Base-by-base conservation (phyloP, 768 basidiomycete species). In the Boletus eberwhitei region DNA sequence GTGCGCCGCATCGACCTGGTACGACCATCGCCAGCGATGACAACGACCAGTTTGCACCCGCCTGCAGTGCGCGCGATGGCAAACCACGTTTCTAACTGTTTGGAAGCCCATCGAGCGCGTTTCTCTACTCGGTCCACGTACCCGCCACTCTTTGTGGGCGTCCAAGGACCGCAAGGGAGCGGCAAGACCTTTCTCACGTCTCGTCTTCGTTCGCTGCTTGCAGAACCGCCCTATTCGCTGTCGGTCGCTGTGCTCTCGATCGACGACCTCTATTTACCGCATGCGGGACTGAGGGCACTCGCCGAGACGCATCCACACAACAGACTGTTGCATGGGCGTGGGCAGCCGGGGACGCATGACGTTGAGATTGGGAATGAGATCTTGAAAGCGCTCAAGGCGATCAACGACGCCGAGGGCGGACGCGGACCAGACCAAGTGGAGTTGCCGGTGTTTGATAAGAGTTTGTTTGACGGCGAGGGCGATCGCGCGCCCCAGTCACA, bases 81-180 rank as follows among this genome's bases (percentile, higher is more conserved):
- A 21, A 53, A 64, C 26, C 79, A 80, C 54, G 63, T 82, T 40
- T 61, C 67, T 21, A n/a, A 38, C 3, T 73, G 78, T 29, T 62
- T 80, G n/a, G 21, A 53, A 35, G 17, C 34, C 2, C 73, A 76
- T 61, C 71, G 70, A 21, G 35, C 61, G 34, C 67, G 55, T 47
- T 50, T 53, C 51, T 24, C 49, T 19, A 8, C 53, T n/a, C 41
- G 24, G n/a, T 26, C 39, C 9, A 46, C 14, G 7, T 49, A 13
- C 12, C 67, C 69, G 22, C 93, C 95, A 4, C 74, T 97, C 16
- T 88, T 97, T 57, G 83, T 95, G 13, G 93, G 86, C 3, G 65
- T 97, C 16, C 95, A 97, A 73, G 95, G 95, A 1, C 93, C 95
- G 0, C 95, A 98, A 71, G 95, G 95, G 12, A 90, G 88, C 49